These are phyloP conservation scores for Coelastrella sp. DNA, from an alignment of 139 green algal species.

Conservation along the genomic window DNA sequence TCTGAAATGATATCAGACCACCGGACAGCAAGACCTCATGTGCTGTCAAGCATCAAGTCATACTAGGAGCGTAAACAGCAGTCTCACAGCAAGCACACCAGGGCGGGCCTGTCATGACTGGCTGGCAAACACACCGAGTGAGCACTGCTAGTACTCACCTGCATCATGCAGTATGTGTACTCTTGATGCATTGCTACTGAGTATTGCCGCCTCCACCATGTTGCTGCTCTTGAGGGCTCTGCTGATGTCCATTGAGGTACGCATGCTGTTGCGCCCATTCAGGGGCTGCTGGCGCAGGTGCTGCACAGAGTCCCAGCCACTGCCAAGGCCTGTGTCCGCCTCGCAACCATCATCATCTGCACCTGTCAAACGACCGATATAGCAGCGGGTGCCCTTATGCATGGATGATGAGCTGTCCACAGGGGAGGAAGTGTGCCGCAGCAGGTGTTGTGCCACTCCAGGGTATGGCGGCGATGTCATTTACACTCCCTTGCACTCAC, in stretches of 20 bases:
- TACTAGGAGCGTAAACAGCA: no score
- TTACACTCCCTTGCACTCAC: no score
- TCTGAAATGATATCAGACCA: no score
- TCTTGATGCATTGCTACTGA: constrained; percentile 26
- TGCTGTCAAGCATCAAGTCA: no score
- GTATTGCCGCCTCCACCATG: neutral
- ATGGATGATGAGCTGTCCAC: no score
- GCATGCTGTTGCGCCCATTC: neutral
- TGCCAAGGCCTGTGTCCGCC: neutral
- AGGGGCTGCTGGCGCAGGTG: neutral
- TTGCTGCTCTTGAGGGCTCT: neutral
- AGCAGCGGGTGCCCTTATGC: neutral
- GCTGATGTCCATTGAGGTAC: neutral
- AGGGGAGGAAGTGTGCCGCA: no score
- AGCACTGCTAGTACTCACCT: neutral
- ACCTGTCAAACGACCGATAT: neutral
- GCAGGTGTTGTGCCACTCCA: no score
- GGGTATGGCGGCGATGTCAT: no score
- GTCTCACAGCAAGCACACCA: no score
- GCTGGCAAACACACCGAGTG: neutral
- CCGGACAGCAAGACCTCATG: no score
- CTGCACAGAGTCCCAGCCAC: constrained; percentile 6
- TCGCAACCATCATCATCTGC: constrained; percentile 30
- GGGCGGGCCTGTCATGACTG: no score
- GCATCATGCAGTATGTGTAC: constrained; percentile 37